phyloP scores from a whole-genome alignment of 2,329 filamentous ascomycete species.

The Truncatella angustata region DNA sequence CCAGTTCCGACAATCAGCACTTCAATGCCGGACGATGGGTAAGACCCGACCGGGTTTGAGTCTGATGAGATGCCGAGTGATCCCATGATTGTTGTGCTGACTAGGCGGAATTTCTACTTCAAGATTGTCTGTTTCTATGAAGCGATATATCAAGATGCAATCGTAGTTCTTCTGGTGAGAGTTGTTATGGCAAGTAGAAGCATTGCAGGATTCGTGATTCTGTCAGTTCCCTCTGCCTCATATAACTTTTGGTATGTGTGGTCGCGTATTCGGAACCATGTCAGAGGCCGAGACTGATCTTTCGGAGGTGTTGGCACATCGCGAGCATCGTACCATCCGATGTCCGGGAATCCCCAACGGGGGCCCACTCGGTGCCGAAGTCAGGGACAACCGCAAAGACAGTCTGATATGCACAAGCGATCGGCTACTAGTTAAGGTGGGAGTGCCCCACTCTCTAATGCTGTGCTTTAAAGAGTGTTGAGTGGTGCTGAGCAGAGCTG shows the following conservation, averaged over 20 bases:
- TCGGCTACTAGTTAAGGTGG: too few relatives aligned
- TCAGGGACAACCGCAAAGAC: background rate
- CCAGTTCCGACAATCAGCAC: constrained; percentile 55
- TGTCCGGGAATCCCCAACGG: background rate
- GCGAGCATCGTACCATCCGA: background rate
- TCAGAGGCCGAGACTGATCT: background rate
- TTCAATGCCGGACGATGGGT: constrained; percentile 43
- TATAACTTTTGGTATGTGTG: background rate
- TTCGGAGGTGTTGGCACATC: background rate
- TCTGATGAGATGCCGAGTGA: constrained; percentile 28
- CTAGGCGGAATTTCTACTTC: too few relatives aligned
- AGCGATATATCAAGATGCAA: too few relatives aligned
- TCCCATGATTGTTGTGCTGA: constrained; percentile 18
- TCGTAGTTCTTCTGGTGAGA: too few relatives aligned
- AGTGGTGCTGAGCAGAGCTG: too few relatives aligned
- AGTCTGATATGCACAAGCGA: background rate
- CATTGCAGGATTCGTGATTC: too few relatives aligned
- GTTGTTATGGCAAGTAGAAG: too few relatives aligned
- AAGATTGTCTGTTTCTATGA: too few relatives aligned
- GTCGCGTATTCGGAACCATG: background rate
- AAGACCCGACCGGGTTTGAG: constrained; percentile 49
- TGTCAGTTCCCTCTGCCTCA: background rate
- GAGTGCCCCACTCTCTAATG: background rate
- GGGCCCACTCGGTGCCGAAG: constrained; percentile 5
- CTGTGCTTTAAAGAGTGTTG: too few relatives aligned